phyloP scores from a whole-genome alignment of 2,329 filamentous ascomycete genomes.

The Aspergillaceae sp. region DNA sequence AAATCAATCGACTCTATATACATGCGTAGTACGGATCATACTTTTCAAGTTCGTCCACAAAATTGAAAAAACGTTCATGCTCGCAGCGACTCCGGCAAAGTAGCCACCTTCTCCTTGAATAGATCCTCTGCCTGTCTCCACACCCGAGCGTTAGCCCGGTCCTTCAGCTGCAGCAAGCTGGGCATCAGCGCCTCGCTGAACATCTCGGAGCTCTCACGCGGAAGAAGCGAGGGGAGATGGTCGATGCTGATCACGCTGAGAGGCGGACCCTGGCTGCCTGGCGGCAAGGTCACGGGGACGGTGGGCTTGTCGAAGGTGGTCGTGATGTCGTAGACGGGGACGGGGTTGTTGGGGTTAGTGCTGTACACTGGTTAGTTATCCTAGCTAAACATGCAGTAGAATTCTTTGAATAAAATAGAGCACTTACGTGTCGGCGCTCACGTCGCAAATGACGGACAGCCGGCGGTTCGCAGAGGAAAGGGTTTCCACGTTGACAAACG shows the following conservation, averaged over 20 bases:
- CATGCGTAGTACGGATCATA: neutral
- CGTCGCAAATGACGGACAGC: slow-evolving; percentile 72
- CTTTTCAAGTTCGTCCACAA: neutral
- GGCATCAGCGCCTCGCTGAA: slow-evolving; percentile 74
- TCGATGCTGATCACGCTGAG: slow-evolving; percentile 82
- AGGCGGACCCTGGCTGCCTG: slow-evolving; percentile 48
- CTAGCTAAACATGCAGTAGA: neutral
- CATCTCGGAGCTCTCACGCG: slow-evolving; percentile 76
- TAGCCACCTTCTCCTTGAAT: slow-evolving; percentile 72
- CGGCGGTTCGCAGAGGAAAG: slow-evolving; percentile 61
- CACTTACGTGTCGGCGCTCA: slow-evolving; percentile 41
- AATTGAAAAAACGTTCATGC: slow-evolving; percentile 5
- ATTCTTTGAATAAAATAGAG: neutral
- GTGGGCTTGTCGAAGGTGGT: slow-evolving; percentile 88
- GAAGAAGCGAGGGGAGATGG: slow-evolving; percentile 73
- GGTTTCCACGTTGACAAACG: slow-evolving; percentile 66
- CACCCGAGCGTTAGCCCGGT: slow-evolving; percentile 61
- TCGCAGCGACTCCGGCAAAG: slow-evolving; percentile 44
- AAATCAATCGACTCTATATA: neutral
- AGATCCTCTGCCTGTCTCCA: slow-evolving; percentile 79
- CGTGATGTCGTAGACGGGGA: slow-evolving; percentile 72
- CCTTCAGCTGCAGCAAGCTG: slow-evolving; percentile 66
- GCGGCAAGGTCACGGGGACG: slow-evolving; percentile 53
- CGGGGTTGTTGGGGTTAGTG: slow-evolving; percentile 42
- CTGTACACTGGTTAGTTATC: slow-evolving; percentile 12